These are phyloP conservation scores for Diddensiella transvaalensis DNA, from an alignment of 805 yeast species.

Conservation along the genomic window DNA sequence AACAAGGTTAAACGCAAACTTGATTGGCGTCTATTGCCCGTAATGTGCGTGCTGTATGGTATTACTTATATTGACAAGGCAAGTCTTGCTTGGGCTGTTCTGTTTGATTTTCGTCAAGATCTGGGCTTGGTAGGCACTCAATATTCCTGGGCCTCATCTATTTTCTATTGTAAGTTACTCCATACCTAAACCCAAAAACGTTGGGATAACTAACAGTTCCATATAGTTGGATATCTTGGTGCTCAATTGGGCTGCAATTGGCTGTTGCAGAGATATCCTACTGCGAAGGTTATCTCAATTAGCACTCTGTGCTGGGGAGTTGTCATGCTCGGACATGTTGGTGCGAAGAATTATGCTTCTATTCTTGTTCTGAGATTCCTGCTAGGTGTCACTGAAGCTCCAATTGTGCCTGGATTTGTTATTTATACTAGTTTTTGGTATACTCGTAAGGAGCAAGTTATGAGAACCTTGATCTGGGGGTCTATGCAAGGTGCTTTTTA, in stretches of 20 bases:
- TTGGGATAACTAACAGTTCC: too few species aligned
- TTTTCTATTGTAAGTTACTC: neutral
- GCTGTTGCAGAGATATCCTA: constrained; percentile 53
- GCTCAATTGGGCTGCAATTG: constrained; percentile 50
- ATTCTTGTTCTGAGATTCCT: constrained; percentile 47
- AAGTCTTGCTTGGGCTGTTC: neutral
- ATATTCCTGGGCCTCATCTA: neutral
- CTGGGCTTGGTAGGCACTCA: neutral
- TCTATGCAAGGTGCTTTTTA: constrained; percentile 42
- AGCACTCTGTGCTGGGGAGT: constrained; percentile 19
- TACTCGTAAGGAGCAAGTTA: constrained; percentile 43
- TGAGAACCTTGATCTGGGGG: constrained; percentile 41
- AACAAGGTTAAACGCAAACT: neutral
- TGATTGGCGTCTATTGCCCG: neutral
- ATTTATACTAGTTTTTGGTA: constrained; percentile 58
- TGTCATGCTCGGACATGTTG: constrained; percentile 15
- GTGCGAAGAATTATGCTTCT: constrained; percentile 43
- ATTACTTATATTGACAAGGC: neutral
- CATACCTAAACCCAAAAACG: too few species aligned
- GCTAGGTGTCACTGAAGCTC: constrained; percentile 50
- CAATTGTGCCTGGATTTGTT: constrained; percentile 58
- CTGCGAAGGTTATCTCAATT: constrained; percentile 27
- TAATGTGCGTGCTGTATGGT: neutral
- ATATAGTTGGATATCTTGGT: constrained; percentile 51
- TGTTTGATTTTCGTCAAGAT: neutral